Conservation (phyloP, 2,329 filamentous ascomycete species). For the Mycogone perniciosa region DNA sequence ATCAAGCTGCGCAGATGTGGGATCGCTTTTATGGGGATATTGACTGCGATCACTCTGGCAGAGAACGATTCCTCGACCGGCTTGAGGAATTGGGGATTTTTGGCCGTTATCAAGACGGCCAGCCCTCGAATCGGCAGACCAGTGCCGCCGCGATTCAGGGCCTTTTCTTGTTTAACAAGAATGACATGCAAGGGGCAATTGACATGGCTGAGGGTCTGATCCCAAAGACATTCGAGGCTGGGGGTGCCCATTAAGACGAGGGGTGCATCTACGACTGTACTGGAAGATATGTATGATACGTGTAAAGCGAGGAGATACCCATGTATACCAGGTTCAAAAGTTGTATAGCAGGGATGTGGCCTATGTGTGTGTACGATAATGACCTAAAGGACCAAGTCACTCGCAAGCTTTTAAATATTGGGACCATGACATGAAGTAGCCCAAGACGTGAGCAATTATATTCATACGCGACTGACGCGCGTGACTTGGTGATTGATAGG, state of each 20-base stretch:
- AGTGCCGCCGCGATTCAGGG: constrained; percentile 93
- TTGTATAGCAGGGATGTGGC: not conserved
- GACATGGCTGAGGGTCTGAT: constrained; percentile 65
- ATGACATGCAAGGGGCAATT: constrained; percentile 80
- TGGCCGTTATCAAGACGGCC: constrained; percentile 45
- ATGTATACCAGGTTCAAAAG: not conserved
- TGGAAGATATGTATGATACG: constrained; percentile 3
- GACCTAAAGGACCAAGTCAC: no score
- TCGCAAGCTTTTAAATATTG: no score
- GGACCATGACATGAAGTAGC: no score
- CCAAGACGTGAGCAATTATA: no score
- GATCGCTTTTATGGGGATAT: constrained; percentile 88
- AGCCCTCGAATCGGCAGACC: constrained; percentile 47
- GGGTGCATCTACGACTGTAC: not conserved
- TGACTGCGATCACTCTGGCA: constrained; percentile 57
- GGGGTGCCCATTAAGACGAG: constrained; percentile 35
- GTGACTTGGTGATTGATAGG: not conserved
- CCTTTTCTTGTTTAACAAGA: constrained; percentile 92
- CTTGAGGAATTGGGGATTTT: constrained; percentile 67
- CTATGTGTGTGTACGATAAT: no score
- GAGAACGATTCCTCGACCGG: constrained; percentile 62
- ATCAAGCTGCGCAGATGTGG: constrained; percentile 85
- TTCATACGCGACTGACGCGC: no score
- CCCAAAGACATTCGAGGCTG: constrained; percentile 49
- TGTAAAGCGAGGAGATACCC: constrained; percentile 14